Base-by-base conservation (phyloP, 345 rosid species). In the Eucalyptus regnans region DNA sequence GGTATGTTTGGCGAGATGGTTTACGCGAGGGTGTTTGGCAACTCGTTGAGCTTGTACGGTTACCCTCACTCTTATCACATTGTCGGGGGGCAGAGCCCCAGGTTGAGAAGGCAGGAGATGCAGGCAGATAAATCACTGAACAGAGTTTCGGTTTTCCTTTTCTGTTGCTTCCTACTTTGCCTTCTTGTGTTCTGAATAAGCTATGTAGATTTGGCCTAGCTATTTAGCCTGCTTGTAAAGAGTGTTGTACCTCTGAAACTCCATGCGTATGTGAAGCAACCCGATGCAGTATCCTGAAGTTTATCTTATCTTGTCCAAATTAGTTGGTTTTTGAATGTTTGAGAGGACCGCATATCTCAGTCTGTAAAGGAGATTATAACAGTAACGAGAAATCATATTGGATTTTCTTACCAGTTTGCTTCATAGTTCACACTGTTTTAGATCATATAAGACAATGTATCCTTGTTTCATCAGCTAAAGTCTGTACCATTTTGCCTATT, bases 1-100 rank as follows among this genome's bases (percentile, higher is more conserved):
- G 97, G 97, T 83, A 93, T 94, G 94, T 93, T 96, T 4, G 95
- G 98, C 9, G 98, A 94, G 93, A 95, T 96, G 97, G 96, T 95
- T 23, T 96, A 93, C 46, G 94, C 96, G 6, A 94, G 96, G 88
- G 93, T 95, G 13, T 96, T 96, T 64, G 97, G 99, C 58, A 96
- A 94, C 92, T 90, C 98, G 1, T 92, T 90, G 51, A 90, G 93
- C 88, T 86, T 93, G 51, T 92, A 92, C 16, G 84, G 95, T 0
- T 91, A 95, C 89, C 93, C 94, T 33, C 93, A 90, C 90, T 90
- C 98, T 14, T 90, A 95, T 91, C 91, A 87, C 62, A 87, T 88
- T 33, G 50, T 83, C 31, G 91, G 93, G 41, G 91, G 90, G 60
- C 85, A 89, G 18, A 93, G 87, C 91, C 93, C 94, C 18, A 94